phyloP scores from a whole-genome alignment of 306 rosid species.

The Prunus kanzakura region DNA sequence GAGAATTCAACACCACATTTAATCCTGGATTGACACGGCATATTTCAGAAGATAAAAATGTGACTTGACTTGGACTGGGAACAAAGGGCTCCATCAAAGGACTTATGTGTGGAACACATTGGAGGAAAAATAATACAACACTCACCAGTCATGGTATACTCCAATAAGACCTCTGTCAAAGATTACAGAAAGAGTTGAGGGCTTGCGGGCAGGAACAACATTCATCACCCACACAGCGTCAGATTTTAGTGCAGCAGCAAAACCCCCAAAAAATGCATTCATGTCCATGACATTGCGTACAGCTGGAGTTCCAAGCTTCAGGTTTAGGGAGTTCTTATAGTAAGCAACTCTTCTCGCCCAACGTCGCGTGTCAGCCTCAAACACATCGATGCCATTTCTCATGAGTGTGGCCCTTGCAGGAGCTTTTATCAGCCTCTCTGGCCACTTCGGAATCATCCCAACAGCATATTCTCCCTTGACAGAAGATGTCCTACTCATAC shows the following conservation, averaged over 20 bases:
- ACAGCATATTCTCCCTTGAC: constrained; percentile 70
- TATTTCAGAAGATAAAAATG: background rate
- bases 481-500: constrained; percentile 60
- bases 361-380: constrained; percentile 82
- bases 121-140: constrained; percentile 10
- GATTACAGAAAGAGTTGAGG: constrained; percentile 66
- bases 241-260: constrained; percentile 81
- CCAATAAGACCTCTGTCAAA: constrained; percentile 93
- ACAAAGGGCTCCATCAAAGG: background rate
- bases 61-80: background rate
- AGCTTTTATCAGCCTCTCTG: constrained; percentile 67
- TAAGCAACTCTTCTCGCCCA: constrained; percentile 77
- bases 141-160: constrained; percentile 93
- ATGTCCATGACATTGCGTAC: constrained; percentile 92
- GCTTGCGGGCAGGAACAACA: constrained; percentile 76
- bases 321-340: constrained; percentile 70
- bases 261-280: constrained; percentile 98
- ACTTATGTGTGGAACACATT: background rate
- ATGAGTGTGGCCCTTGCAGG: constrained; percentile 61
- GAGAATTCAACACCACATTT: background rate
- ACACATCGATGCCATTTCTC: constrained; percentile 72
- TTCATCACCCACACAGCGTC: constrained; percentile 98
- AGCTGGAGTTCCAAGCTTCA: constrained; percentile 86
- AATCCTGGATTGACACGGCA: background rate
- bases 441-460: constrained; percentile 87